These are phyloP conservation scores for Pseudozyma thailandica DNA, from an alignment of 1,284 basidiomycete genomes.

Conservation along the genomic window DNA sequence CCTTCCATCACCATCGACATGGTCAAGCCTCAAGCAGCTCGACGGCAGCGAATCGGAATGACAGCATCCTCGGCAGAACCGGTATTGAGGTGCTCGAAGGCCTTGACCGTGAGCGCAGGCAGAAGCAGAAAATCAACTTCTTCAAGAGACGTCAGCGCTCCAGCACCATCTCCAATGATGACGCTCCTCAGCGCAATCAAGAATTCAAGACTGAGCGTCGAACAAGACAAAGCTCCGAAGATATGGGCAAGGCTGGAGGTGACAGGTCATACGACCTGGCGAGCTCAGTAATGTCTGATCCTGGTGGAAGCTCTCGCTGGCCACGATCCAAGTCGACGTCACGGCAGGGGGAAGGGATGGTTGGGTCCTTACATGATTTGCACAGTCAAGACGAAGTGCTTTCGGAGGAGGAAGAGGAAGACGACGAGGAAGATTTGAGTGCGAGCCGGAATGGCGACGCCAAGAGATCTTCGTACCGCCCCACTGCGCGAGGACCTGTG, in stretches of 20 bases:
- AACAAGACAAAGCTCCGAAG: slow-evolving; percentile 10
- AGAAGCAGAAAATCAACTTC: slow-evolving; percentile 13
- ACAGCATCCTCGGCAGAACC: slow-evolving; percentile 34
- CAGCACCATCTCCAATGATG: slow-evolving; percentile 20
- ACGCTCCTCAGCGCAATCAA: background rate
- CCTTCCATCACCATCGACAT: slow-evolving; percentile 9
- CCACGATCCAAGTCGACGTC: slow-evolving; percentile 14
- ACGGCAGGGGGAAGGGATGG: slow-evolving; percentile 17
- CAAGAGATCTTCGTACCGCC: background rate
- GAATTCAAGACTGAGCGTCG: background rate
- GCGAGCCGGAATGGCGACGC: background rate
- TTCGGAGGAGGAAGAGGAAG: slow-evolving; percentile 45
- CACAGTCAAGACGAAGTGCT: slow-evolving; percentile 30
- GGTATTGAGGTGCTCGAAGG: slow-evolving; percentile 59
- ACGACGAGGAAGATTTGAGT: slow-evolving; percentile 6
- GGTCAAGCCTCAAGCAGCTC: slow-evolving; percentile 5
- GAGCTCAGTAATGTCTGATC: slow-evolving; percentile 47
- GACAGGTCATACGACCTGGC: slow-evolving; percentile 18
- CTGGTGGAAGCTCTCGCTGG: slow-evolving; percentile 24
- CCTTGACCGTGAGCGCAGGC: slow-evolving; percentile 39
- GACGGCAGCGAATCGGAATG: background rate
- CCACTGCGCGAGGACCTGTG: background rate
- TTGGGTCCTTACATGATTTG: slow-evolving; percentile 30
- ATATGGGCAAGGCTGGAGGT: background rate
- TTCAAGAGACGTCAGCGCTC: slow-evolving; percentile 32